Conservation (phyloP, 345 rosid genomes). For the Eucalyptus cladocalyx region DNA sequence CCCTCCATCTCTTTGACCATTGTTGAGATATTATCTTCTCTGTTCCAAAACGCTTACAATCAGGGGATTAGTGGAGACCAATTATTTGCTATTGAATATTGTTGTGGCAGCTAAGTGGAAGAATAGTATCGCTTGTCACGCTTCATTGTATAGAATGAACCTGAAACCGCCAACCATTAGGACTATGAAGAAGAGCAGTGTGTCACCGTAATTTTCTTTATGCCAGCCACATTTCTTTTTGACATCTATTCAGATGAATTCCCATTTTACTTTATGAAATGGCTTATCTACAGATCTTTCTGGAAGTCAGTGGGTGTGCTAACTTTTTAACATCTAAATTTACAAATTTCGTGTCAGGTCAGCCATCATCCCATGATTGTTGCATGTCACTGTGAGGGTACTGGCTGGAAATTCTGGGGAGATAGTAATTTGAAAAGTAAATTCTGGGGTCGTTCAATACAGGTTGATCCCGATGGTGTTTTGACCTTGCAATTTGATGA, state of each 20-base stretch:
- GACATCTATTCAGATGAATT: neutral
- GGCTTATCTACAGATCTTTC: neutral
- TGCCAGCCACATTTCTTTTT: neutral
- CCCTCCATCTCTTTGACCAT: neutral
- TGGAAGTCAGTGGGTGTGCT: neutral
- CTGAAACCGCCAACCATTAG: neutral
- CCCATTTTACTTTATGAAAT: neutral
- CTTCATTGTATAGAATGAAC: neutral
- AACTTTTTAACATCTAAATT: neutral
- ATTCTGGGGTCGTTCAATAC: slow-evolving; percentile 99
- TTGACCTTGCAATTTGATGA: slow-evolving; percentile 90
- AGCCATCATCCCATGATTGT: slow-evolving; percentile 99
- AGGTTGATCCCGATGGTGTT: slow-evolving; percentile 92
- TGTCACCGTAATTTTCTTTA: neutral
- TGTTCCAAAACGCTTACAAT: neutral
- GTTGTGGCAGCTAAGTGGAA: neutral
- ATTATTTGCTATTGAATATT: neutral
- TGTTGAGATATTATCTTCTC: neutral
- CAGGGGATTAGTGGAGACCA: neutral
- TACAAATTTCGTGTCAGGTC: slow-evolving; percentile 38
- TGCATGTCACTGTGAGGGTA: slow-evolving; percentile 97
- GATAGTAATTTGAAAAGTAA: slow-evolving; percentile 96
- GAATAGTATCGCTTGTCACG: neutral
- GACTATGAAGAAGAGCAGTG: neutral
- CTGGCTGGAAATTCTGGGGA: slow-evolving; percentile 99